Evolutionary conservation across 306 rosid species (phyloP), one percentile per base, ranked within the genome.

Genomic region (Quercus glauca): DNA sequence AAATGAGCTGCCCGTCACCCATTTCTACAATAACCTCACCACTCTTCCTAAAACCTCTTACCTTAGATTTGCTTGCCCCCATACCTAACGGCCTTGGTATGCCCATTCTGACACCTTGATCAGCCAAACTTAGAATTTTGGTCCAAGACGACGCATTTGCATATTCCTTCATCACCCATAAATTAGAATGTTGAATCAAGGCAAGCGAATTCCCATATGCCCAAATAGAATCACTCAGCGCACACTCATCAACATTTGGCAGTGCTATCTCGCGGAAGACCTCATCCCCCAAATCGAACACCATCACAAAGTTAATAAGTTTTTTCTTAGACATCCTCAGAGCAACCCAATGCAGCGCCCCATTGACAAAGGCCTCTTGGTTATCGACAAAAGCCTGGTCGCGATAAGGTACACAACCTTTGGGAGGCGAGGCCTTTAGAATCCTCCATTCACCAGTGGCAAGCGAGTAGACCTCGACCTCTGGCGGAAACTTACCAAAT

Each of bases 81-180:
- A 41, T 8, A 8, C 45, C 45, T 2, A 41, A 41, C 11, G 55
- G 57, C 17, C 8, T 12, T 3, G 69, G 69, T 25, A 20, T 19
- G 12, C 26, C 69, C 26, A 20, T 21, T 11, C 25, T 0, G 29
- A 19, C n/a, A 61, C 31, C 29, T 21, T 10, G 35, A n/a, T 12
- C 31, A 63, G 17, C 28, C 12, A 20, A 63, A 63, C 31, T 21
- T 7, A 63, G 25, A 19, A 63, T 28, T 14, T 63, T 79, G 18
- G 17, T 79, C 87, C 87, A 83, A 25, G 87, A 83, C 12, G 57
- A 75, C 57, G 41, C 75, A 49, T 61, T 71, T 35, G 78, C 83
- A 45, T 83, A 83, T 19, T 83, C 86, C 59, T 75, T 83, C 86
- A 83, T 83, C 8, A 79, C 65, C 87, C 87, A 83, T 15, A 79